A percentile compares a stretch with the other conserved stretches of the same genome.
Conservation (phyloP, 148 eudicot genomes). For the Agrostemma githago region DNA sequence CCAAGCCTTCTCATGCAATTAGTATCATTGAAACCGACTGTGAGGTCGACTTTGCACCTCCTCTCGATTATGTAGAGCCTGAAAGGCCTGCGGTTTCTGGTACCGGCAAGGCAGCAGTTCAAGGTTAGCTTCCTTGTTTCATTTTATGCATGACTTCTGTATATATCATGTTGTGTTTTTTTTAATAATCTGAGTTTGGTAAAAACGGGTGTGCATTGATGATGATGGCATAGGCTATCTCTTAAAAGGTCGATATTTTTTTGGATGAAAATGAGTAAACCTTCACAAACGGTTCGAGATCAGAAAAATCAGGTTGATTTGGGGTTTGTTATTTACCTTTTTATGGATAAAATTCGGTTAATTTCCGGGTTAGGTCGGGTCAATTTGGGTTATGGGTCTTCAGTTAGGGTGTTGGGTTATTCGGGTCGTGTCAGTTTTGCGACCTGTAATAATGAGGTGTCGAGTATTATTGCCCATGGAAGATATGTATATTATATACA, state of each 20-base stretch:
- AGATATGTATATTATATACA: neutral
- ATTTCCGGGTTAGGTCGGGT: too few species aligned
- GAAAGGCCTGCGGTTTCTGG: slow-evolving; percentile 51
- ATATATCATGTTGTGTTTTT: neutral
- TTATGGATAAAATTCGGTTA: too few species aligned
- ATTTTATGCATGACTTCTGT: neutral
- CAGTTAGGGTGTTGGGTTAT: too few species aligned
- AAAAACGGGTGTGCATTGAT: neutral
- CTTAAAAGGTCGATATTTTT: neutral
- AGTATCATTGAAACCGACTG: slow-evolving; percentile 94
- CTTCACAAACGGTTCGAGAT: too few species aligned
- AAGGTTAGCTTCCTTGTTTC: slow-evolving; percentile 43
- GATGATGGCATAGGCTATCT: neutral
- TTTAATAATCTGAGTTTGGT: neutral
- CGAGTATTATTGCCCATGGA: neutral
- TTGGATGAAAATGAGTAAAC: neutral
- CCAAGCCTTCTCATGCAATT: slow-evolving; percentile 75
- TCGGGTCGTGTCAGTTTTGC: too few species aligned
- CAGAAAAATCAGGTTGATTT: too few species aligned
- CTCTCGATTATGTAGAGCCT: slow-evolving; percentile 94
- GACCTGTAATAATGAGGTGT: neutral
- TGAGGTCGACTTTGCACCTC: slow-evolving; percentile 98
- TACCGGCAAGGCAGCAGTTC: slow-evolving; percentile 48
- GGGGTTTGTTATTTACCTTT: too few species aligned
- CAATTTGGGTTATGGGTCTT: too few species aligned